Conservation (phyloP, 148 eudicot species). For the Spergularia marina region DNA sequence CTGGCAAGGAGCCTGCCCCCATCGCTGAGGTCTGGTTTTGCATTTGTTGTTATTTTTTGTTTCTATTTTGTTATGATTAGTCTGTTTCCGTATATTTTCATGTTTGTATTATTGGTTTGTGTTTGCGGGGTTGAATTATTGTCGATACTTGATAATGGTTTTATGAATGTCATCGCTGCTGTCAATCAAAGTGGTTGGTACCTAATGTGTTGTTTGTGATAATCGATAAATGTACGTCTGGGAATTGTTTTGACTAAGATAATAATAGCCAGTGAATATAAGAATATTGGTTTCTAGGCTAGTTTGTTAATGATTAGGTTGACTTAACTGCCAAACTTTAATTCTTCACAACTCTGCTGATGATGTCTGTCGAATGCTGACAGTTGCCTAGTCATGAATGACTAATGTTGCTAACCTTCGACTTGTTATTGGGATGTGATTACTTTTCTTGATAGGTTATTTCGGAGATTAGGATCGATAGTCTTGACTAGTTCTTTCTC, state of each 20-base stretch:
- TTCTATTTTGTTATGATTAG: background rate
- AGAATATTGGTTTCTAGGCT: background rate
- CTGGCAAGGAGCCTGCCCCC: slow-evolving; percentile 20
- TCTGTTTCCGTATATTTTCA: background rate
- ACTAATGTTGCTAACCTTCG: too few relatives aligned
- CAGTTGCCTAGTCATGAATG: too few relatives aligned
- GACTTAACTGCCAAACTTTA: background rate
- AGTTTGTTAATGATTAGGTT: background rate
- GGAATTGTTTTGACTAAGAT: background rate
- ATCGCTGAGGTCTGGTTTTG: slow-evolving; percentile 42
- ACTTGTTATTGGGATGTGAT: too few relatives aligned
- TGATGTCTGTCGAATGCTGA: background rate
- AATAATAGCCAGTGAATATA: background rate
- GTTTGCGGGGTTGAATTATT: background rate
- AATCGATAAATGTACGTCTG: too few relatives aligned
- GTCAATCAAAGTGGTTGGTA: background rate
- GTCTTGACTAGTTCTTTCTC: too few relatives aligned
- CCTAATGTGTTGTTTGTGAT: background rate
- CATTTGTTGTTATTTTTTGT: background rate
- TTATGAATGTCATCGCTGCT: background rate
- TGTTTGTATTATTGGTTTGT: background rate
- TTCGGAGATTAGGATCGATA: too few relatives aligned
- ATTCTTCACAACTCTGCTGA: background rate
- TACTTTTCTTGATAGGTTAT: too few relatives aligned
- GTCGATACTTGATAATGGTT: background rate